These are phyloP conservation scores for Gonapodya prolifera DNA, from an alignment of 192 early-diverging fungal genomes.

Conservation along the genomic window DNA sequence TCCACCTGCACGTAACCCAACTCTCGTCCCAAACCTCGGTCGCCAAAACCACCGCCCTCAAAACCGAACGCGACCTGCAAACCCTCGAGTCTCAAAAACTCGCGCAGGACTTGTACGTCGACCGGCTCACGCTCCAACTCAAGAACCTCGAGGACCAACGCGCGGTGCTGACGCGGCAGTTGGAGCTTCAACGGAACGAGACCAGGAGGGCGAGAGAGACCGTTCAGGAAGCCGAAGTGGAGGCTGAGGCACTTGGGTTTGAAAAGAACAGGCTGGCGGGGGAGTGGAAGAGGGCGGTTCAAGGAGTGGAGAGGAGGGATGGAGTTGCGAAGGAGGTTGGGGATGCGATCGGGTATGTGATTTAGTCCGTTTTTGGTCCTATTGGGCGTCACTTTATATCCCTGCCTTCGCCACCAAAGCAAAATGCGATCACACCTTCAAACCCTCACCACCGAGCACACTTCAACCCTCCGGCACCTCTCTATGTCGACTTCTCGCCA, in stretches of 20 bases:
- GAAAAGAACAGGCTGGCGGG: slow-evolving; percentile 46
- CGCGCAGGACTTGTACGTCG: slow-evolving; percentile 52
- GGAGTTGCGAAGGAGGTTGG: slow-evolving; percentile 24
- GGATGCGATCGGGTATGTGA: slow-evolving; percentile 11
- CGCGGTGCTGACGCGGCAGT: slow-evolving; percentile 37
- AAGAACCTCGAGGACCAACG: slow-evolving; percentile 36
- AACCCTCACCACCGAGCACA: slow-evolving; percentile 35
- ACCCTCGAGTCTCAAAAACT: no score
- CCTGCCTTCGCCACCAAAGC: slow-evolving; percentile 26
- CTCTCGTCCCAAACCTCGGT: no score
- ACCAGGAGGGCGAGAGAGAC: slow-evolving; percentile 40
- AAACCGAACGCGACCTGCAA: no score
- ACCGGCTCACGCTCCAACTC: slow-evolving; percentile 39
- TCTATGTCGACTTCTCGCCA: slow-evolving; percentile 34
- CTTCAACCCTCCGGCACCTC: slow-evolving; percentile 21
- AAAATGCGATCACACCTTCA: slow-evolving; percentile 25
- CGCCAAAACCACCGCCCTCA: no score
- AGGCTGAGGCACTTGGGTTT: slow-evolving; percentile 49
- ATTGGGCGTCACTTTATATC: slow-evolving; percentile 2
- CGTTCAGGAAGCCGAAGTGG: slow-evolving; percentile 39
- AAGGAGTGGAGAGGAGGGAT: slow-evolving; percentile 37
- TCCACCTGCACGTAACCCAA: no score
- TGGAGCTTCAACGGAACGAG: slow-evolving; percentile 38
- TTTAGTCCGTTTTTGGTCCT: slow-evolving; percentile 21
- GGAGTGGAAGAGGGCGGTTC: slow-evolving; percentile 46